Base-by-base conservation (phyloP, 2,329 filamentous ascomycete species). In the Aspergillus japonicus region DNA sequence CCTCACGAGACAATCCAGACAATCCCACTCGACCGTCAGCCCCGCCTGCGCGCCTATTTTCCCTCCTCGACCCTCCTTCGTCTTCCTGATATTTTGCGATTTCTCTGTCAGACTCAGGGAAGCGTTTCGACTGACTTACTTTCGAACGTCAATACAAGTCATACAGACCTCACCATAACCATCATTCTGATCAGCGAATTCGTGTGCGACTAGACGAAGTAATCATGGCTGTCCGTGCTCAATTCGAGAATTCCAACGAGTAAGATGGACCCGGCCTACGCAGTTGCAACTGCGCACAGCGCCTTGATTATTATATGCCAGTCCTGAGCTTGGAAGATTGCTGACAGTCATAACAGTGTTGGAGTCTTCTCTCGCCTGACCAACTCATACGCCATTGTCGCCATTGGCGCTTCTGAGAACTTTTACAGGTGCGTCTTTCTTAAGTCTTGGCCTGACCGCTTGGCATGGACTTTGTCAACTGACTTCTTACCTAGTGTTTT, bases 321-420 rank as follows among this genome's bases (percentile, higher is more conserved):
- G 19, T 24, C 8, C 26, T 11, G 14, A 39, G 47, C 26, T 21
- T 44, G 53, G 21, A 12, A 8, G 11, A 21, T 8, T 19, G 51
- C 58, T 59, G 47, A 63, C 24, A 50, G 6, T 47, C 29, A 31
- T 24, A 56, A 33, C 72, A 97, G 93, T 82, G 91, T 99, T 75
- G 95, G 95, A 77, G 95, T 98, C 75, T 99, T 99, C 80, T 82
- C 93, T 62, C 96, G 92, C 63, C 89, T 99, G 75, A 99, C 95
- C 69, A 99, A 99, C 81, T 94, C 92, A 62, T 99, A 96, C 80
- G 92, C 93, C 70, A 85, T 99, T 71, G 92, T 97, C 70, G 93
- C 94, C 66, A 87, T 96, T 67, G 95, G 95, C 74, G 93, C 91
- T 70, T 96, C 92, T 73, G 93, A 97, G 84, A 98, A 98, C 86